Conservation (phyloP, 2,329 filamentous ascomycete genomes). For the Aspergillus quadrilineatus region DNA sequence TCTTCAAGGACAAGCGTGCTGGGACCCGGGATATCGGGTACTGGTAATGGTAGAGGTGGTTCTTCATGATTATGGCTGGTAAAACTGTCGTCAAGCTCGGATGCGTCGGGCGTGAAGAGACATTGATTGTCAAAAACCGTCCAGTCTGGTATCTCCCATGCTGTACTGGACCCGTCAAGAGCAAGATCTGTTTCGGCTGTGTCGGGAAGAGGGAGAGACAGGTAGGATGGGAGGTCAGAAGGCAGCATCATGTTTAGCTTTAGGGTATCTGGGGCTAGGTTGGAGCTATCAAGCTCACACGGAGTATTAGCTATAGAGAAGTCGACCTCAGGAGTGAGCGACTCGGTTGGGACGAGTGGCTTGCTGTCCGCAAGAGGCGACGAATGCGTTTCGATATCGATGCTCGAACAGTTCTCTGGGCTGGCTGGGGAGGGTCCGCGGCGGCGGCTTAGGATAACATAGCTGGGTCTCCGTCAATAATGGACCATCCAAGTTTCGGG, state of each 20-base stretch:
- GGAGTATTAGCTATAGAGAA: too few relatives aligned
- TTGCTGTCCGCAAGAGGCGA: not conserved
- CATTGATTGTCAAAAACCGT: not conserved
- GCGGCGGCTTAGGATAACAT: constrained; percentile 6
- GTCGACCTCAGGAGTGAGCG: not conserved
- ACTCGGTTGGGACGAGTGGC: not conserved
- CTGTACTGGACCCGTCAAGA: not conserved
- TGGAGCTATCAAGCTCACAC: too few relatives aligned
- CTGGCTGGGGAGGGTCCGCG: not conserved
- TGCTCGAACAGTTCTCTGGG: not conserved
- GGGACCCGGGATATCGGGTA: not conserved
- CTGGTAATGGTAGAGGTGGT: not conserved
- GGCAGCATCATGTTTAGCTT: too few relatives aligned
- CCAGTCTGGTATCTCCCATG: not conserved
- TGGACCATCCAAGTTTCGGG: too few relatives aligned
- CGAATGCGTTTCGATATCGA: not conserved
- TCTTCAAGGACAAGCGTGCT: constrained; percentile 8
- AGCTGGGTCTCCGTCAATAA: not conserved
- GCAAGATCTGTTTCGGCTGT: not conserved
- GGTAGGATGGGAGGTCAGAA: not conserved
- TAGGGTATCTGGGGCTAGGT: too few relatives aligned
- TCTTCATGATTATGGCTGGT: not conserved
- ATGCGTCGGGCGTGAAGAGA: not conserved
- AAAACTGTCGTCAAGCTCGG: not conserved
- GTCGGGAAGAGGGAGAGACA: not conserved